Conservation (phyloP, 257 asterid genomes). For the Solanum gandarillasii region DNA sequence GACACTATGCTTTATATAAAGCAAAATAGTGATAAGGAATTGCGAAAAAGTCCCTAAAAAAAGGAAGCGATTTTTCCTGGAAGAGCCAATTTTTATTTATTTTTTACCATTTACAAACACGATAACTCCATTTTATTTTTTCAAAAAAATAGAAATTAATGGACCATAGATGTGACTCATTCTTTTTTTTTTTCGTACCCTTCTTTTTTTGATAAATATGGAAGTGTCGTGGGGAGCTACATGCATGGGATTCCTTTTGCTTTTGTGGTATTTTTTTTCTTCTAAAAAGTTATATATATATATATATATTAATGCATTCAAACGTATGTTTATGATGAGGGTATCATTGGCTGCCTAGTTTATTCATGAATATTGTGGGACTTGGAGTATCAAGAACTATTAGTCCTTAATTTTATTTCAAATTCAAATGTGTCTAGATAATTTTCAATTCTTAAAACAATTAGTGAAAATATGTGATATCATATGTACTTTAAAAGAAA, state of each 20-base stretch:
- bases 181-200: not conserved
- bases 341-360: not conserved
- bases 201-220: not conserved
- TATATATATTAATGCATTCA: not conserved
- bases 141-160: not conserved
- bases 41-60: too few relatives aligned
- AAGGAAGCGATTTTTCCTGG: too few relatives aligned
- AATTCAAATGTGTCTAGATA: not conserved
- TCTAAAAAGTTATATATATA: not conserved
- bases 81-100: too few relatives aligned
- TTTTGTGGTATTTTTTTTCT: not conserved
- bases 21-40: too few relatives aligned
- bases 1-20: too few relatives aligned
- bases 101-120: not conserved
- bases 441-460: not conserved
- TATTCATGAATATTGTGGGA: not conserved
- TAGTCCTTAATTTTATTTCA: not conserved
- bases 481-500: not conserved
- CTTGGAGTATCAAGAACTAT: not conserved
- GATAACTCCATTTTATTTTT: not conserved
- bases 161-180: not conserved
- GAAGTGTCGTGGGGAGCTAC: not conserved
- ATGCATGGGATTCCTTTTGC: constrained; percentile 4
- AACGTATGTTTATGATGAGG: constrained; percentile 5
- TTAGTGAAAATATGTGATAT: not conserved